A percentile compares a stretch with the other conserved stretches of the same genome.
phyloP scores from a whole-genome alignment of 2,329 filamentous ascomycete species.

The Alternaria triticimaculans region DNA sequence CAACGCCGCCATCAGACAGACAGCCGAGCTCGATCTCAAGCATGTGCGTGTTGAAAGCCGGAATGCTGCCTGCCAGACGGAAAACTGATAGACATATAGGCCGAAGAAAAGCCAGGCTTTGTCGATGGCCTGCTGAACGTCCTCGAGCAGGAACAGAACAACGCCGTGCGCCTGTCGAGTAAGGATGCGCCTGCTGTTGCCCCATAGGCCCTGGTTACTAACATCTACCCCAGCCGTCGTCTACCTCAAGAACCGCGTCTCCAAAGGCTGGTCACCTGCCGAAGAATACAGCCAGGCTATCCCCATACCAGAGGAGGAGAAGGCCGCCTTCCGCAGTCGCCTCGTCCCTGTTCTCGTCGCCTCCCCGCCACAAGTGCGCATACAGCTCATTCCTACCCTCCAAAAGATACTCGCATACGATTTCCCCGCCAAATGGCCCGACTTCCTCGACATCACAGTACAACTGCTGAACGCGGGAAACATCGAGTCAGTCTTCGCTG shows the following conservation, averaged over 20 bases:
- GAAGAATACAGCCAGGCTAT: slow-evolving; percentile 77
- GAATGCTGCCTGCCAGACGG: slow-evolving; percentile 15
- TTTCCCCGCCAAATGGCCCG: slow-evolving; percentile 92
- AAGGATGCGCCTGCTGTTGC: slow-evolving; percentile 46
- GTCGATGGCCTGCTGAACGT: slow-evolving; percentile 90
- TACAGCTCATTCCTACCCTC: slow-evolving; percentile 91
- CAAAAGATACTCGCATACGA: slow-evolving; percentile 96
- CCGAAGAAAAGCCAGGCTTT: slow-evolving; percentile 89
- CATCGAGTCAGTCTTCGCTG: slow-evolving; percentile 85
- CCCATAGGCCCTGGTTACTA: slow-evolving; percentile 21
- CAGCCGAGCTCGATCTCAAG: slow-evolving; percentile 82
- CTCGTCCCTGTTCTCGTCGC: slow-evolving; percentile 87
- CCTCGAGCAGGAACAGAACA: slow-evolving; percentile 84
- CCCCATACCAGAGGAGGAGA: slow-evolving; percentile 86
- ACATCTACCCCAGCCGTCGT: slow-evolving; percentile 73
- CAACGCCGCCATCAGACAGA: slow-evolving; percentile 75
- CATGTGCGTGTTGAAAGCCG: slow-evolving; percentile 62
- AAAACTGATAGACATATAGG: slow-evolving; percentile 60
- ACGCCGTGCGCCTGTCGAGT: slow-evolving; percentile 87
- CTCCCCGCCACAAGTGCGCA: slow-evolving; percentile 80
- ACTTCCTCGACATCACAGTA: slow-evolving; percentile 90
- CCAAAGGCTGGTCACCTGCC: slow-evolving; percentile 82
- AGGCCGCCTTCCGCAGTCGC: slow-evolving; percentile 82
- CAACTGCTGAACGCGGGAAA: slow-evolving; percentile 88
- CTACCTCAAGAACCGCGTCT: slow-evolving; percentile 97